Percentiles rank a stretch among this genome's conserved stretches.
Evolutionary conservation across 2,329 filamentous ascomycete species (phyloP).

Genomic region (Trematosphaeria pertusa): DNA sequence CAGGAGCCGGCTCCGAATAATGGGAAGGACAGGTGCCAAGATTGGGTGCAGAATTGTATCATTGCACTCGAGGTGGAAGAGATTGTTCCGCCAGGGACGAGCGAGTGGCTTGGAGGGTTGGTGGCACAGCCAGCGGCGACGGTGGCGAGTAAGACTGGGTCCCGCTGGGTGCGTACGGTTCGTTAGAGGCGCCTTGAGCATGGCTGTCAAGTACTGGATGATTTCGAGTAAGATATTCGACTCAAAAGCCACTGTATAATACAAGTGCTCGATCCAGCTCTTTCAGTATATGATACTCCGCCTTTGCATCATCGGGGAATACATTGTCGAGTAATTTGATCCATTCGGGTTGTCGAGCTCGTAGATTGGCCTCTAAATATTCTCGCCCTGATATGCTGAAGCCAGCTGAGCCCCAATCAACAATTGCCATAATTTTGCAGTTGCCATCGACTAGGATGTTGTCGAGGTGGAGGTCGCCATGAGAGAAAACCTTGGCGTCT

Average conservation of each 20-base stretch:
- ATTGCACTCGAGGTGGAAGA: slow-evolving; percentile 15
- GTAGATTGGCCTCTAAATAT: slow-evolving; percentile 23
- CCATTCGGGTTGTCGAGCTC: slow-evolving; percentile 16
- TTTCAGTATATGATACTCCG: slow-evolving; percentile 8
- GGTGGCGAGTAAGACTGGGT: slow-evolving; percentile 3
- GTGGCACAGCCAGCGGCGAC: slow-evolving; percentile 9
- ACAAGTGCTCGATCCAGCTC: slow-evolving; percentile 6
- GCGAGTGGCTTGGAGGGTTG: slow-evolving; percentile 8
- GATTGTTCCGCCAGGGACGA: slow-evolving; percentile 13
- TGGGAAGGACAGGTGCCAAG: too few relatives aligned
- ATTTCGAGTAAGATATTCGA: too few relatives aligned
- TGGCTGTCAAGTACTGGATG: slow-evolving; percentile 2
- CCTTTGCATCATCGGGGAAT: slow-evolving; percentile 7
- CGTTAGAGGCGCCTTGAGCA: slow-evolving; percentile 3
- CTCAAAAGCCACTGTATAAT: slow-evolving; percentile 9
- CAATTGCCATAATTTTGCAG: slow-evolving; percentile 18
- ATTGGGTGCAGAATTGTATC: too few relatives aligned
- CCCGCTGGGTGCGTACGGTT: slow-evolving; percentile 1
- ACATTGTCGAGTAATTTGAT: background rate
- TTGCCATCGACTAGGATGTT: slow-evolving; percentile 20
- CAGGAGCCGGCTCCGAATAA: too few relatives aligned
- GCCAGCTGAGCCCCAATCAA: slow-evolving; percentile 25
- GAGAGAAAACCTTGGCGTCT: slow-evolving; percentile 16
- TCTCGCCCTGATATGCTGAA: slow-evolving; percentile 26
- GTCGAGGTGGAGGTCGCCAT: slow-evolving; percentile 17